Evolutionary conservation across 179 eudicot genomes (phyloP).

Genomic region (Dionaea muscipula): DNA sequence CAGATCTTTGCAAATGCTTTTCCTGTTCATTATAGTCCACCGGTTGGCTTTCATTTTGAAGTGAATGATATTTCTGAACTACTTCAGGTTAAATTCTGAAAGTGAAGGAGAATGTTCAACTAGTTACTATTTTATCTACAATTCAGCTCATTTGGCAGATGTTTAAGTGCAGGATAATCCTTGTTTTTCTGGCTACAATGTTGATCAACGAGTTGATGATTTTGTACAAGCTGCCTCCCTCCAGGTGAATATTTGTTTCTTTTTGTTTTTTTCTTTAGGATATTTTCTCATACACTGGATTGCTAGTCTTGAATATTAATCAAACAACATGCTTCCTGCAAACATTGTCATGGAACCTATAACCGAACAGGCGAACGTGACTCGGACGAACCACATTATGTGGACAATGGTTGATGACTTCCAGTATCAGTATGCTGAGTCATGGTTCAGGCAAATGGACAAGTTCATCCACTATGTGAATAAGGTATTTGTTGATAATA

Average conservation of each 20-base stretch:
- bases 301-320: too few relatives aligned
- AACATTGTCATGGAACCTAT: background rate
- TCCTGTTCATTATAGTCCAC: constrained; percentile 73
- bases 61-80: constrained; percentile 37
- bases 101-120: background rate
- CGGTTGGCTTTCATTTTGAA: constrained; percentile 63
- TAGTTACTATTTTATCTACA: background rate
- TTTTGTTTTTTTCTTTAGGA: background rate
- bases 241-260: constrained; percentile 32
- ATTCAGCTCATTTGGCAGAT: background rate
- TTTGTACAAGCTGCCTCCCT: constrained; percentile 46
- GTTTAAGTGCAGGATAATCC: constrained; percentile 53
- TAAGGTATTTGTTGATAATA: constrained; percentile 27
- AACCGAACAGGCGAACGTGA: constrained; percentile 52
- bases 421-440: constrained; percentile 77
- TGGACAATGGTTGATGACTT: constrained; percentile 99
- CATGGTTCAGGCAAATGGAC: constrained; percentile 96
- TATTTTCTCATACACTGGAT: too few relatives aligned
- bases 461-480: constrained; percentile 79
- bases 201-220: constrained; percentile 56
- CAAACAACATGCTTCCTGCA: too few relatives aligned
- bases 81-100: constrained; percentile 55
- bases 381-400: constrained; percentile 85
- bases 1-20: constrained; percentile 78
- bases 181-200: constrained; percentile 52